Evolutionary conservation across 2,329 filamentous ascomycete species (phyloP), one percentile per base, ranked within the genome.

Genomic region (Ceratocystis cubensis): DNA sequence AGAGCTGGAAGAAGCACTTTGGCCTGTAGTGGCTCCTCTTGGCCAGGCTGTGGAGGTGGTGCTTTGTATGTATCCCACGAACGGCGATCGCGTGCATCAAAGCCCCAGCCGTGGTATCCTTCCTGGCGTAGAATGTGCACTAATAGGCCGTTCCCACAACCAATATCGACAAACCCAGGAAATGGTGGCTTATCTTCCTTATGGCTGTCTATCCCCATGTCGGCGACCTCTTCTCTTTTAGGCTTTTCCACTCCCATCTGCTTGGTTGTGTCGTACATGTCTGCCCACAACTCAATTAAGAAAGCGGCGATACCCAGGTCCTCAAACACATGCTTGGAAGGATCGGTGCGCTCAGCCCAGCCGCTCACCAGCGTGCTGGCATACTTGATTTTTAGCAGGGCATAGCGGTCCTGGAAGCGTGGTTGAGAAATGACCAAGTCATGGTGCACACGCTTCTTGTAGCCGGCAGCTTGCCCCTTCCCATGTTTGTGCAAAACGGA

Each of bases 111-210:
- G 0, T 73, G 71, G 75, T 91, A 97, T 10, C 91, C 91, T 76
- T 97, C 92, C 68, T 82, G 78, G 15, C 85, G 81, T 3, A 99
- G 82, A 46, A 99, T 83, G 73, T 95, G 84, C 6, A 96, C 89
- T 1, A 99, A 82, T 2, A 99, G 79, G 0, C 94, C 94, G 72
- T 97, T 99, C 1, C 94, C 94, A 73, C 94, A 97, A 4, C 93
- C 94, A 59, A 99, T 91, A 72, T 99, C 94, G 22, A 96, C 89
- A 72, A 97, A 99, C 0, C 93, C 92, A 0, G 91, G 89, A 71
- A 96, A 96, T 0, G 61, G 67, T 6, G 65, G 22, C 15, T 59
- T 59, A 3, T 28, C 50, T 15, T 22, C 50, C 48, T n/a, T 10
- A 3, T 22, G 48, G 7, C n/a, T 56, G 5, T 15, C 30, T 48